Evolutionary conservation across 768 basidiomycete genomes (phyloP).

Genomic region (Tricholoma hemisulphureum): DNA sequence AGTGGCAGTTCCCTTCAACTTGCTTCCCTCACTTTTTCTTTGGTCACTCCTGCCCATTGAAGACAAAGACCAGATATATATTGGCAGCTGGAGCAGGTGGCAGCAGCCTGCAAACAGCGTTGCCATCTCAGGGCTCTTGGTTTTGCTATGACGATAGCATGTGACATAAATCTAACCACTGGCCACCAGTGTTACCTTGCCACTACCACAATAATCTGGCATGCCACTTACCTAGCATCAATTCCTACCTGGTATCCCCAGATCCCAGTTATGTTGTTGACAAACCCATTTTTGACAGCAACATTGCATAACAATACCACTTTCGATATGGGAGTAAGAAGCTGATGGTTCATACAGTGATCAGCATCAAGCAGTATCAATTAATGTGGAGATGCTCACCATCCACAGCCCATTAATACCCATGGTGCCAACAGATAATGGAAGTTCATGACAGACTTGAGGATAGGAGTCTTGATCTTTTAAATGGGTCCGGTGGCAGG

Average conservation of each 20-base stretch:
- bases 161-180: slow-evolving; percentile 4
- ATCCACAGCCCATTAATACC: no score
- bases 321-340: not conserved
- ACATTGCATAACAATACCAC: not conserved
- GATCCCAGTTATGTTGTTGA: not conserved
- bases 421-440: no score
- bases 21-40: not conserved
- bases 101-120: slow-evolving; percentile 5
- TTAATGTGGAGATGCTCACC: not conserved
- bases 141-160: not conserved
- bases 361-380: not conserved
- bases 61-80: slow-evolving; percentile 10
- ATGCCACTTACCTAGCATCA: slow-evolving; percentile 5
- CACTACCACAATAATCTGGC: not conserved
- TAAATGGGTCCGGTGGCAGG: no score
- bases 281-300: slow-evolving; percentile 5
- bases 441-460: no score
- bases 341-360: not conserved
- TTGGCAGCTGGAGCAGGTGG: slow-evolving; percentile 2
- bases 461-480: no score
- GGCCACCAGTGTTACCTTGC: not conserved
- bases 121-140: slow-evolving; percentile 4
- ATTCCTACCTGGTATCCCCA: slow-evolving; percentile 3
- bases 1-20: not conserved
- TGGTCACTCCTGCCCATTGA: slow-evolving; percentile 6